Percentiles rank a stretch among this genome's conserved stretches.
These are phyloP conservation scores for Mucor irregularis DNA, from an alignment of 371 early-diverging fungal genomes.

Conservation along the genomic window DNA sequence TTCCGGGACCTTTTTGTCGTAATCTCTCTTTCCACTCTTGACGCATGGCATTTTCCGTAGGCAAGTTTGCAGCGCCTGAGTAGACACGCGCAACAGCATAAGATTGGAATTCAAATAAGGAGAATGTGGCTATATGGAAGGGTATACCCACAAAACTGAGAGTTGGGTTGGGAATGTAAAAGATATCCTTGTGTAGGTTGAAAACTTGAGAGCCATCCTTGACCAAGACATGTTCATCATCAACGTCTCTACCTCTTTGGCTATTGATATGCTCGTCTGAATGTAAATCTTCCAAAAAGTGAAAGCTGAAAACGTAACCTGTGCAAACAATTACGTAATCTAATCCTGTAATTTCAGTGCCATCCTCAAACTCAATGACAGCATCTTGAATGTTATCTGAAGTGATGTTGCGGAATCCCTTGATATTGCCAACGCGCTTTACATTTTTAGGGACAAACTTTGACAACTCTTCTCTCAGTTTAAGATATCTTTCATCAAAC, in stretches of 20 bases:
- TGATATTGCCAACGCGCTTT: constrained; percentile 11
- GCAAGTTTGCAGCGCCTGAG: constrained; percentile 33
- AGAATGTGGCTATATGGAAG: constrained; percentile 55
- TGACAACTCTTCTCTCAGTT: constrained; percentile 11
- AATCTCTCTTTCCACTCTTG: constrained; percentile 16
- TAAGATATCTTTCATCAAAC: constrained; percentile 40
- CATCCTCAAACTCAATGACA: constrained; percentile 42
- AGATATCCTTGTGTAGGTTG: constrained; percentile 48
- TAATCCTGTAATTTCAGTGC: constrained; percentile 28
- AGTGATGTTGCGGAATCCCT: neutral
- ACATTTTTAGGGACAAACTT: constrained; percentile 13
- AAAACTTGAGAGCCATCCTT: constrained; percentile 43
- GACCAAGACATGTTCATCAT: constrained; percentile 21
- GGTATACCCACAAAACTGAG: constrained; percentile 61
- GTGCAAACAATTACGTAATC: constrained; percentile 62
- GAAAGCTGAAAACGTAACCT: constrained; percentile 59
- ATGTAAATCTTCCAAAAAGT: constrained; percentile 41
- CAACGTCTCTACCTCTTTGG: constrained; percentile 1
- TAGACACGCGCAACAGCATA: constrained; percentile 45
- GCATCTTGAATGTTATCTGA: constrained; percentile 4
- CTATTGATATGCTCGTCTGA: constrained; percentile 2
- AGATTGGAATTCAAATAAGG: constrained; percentile 54
- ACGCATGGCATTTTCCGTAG: constrained; percentile 29
- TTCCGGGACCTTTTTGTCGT: constrained; percentile 16
- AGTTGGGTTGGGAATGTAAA: constrained; percentile 57